A percentile compares a stretch with the other conserved stretches of the same genome.
Evolutionary conservation across 257 asterid species (phyloP).

Genomic region (Plantago ovata): DNA sequence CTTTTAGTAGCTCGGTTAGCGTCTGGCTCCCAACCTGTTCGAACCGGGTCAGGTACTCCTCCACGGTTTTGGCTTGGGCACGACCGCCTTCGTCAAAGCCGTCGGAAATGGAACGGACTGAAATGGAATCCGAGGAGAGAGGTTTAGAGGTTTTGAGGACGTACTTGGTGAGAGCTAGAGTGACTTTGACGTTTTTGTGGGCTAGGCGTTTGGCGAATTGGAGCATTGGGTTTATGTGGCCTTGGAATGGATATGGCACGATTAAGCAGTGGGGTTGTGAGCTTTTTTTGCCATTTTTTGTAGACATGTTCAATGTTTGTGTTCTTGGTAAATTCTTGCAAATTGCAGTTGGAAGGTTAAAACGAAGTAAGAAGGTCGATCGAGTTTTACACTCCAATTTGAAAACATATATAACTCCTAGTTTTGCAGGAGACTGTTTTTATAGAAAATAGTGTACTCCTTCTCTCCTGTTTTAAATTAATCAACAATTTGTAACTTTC

Average conservation of each 20-base stretch:
- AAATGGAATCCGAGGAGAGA: conserved; percentile 2
- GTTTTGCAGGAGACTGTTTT: too few species aligned
- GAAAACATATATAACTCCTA: too few species aligned
- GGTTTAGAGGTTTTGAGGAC: conserved; percentile 16
- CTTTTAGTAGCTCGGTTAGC: conserved; percentile 17
- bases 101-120: conserved; percentile 28
- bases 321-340: too few species aligned
- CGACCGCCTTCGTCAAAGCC: conserved; percentile 33
- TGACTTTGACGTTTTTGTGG: conserved; percentile 17
- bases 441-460: too few species aligned
- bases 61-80: not conserved
- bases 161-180: conserved; percentile 22
- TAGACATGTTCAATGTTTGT: too few species aligned
- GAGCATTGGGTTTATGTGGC: conserved; percentile 42
- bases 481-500: too few species aligned
- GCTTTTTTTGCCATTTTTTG: not conserved
- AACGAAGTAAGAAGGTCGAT: too few species aligned
- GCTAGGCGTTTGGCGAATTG: conserved; percentile 35
- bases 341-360: too few species aligned
- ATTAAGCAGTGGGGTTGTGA: conserved; percentile 22
- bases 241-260: conserved; percentile 28
- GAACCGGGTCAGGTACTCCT: conserved; percentile 12
- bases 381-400: too few species aligned
- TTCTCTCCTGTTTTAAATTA: too few species aligned
- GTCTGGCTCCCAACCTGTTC: conserved; percentile 22